These are phyloP conservation scores for Solanum piurae DNA, from an alignment of 257 asterid species.

Conservation along the genomic window DNA sequence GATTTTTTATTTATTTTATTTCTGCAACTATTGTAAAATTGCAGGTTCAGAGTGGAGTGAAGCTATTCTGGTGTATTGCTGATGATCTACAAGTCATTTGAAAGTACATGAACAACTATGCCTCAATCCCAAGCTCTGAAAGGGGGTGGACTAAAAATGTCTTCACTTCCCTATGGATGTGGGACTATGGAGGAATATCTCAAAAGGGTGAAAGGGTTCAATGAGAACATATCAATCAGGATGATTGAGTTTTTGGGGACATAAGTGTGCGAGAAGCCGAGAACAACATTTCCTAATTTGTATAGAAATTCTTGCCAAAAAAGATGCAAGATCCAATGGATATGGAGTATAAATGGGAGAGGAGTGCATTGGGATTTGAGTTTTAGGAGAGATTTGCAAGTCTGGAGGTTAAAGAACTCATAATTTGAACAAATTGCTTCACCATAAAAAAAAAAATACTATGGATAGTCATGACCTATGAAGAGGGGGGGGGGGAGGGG, in stretches of 20 bases:
- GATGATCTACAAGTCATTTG: conserved; percentile 45
- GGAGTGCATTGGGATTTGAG: neutral
- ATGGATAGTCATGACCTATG: neutral
- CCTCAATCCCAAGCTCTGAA: neutral
- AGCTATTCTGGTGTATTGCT: conserved; percentile 68
- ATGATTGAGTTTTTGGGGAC: neutral
- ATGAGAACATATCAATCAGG: neutral
- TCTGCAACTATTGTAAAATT: neutral
- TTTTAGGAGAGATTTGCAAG: neutral
- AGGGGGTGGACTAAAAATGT: neutral
- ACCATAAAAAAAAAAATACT: neutral
- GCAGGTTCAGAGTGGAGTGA: conserved; percentile 65
- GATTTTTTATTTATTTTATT: neutral
- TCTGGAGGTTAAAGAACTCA: neutral
- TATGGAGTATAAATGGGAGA: neutral
- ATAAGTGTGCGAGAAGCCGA: neutral
- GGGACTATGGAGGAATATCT: neutral
- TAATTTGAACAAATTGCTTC: neutral
- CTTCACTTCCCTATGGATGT: neutral
- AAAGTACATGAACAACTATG: neutral
- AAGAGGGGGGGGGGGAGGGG: too few species aligned
- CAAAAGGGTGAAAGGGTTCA: neutral
- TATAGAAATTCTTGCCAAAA: neutral
- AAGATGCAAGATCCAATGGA: neutral
- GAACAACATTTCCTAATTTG: neutral